Evolutionary conservation across 768 basidiomycete species (phyloP), one percentile per base, ranked within the genome.

Genomic region (Fistulinella prunicolor): DNA sequence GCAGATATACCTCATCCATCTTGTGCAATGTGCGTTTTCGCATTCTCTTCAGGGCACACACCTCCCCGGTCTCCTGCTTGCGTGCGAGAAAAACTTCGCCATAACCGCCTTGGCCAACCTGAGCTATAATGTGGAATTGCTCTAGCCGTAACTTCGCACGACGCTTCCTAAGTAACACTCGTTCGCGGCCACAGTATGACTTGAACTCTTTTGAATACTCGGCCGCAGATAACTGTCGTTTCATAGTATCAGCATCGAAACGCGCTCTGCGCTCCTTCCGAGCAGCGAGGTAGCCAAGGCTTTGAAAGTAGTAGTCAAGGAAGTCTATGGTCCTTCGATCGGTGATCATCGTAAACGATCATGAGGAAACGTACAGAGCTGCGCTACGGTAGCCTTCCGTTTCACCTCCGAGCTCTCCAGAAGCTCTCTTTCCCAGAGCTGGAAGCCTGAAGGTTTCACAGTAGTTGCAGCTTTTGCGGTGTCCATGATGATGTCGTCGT

Each of bases 41-140:
- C 96, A 99, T 95, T 73, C 90, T 95, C 78, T 99, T 98, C 46
- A 98, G 71, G 7, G 96, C 96, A 55, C 95, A 97, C 9, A 99
- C 89, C 64, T 98, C 92, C 22, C 93, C 90, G 1, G 94, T 89
- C 59, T 99, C 96, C 57, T 86, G 86, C 66, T 97, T 96, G 35
- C 95, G 75, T 9, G 96, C 96, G 43, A 99, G 77, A 63, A 89
- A 99, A 21, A 99, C 96, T 55, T 97, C 95, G 6, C 96, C 96
- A 68, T 98, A 99, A 3, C 96, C 96, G 12, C 96, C 96, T 71
- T 99, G 96, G 1, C 96, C 96, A 40, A 99, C 93, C 68, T 99
- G 96, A 1, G 94, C 93, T 55, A 99, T 94, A 66, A 99, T 95
- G 62, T 96, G 91, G 69, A 99, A 99, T 61, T 95, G 90, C 41